Conservation (phyloP, 805 yeast species). For the Yamadazyma ubonensis region DNA sequence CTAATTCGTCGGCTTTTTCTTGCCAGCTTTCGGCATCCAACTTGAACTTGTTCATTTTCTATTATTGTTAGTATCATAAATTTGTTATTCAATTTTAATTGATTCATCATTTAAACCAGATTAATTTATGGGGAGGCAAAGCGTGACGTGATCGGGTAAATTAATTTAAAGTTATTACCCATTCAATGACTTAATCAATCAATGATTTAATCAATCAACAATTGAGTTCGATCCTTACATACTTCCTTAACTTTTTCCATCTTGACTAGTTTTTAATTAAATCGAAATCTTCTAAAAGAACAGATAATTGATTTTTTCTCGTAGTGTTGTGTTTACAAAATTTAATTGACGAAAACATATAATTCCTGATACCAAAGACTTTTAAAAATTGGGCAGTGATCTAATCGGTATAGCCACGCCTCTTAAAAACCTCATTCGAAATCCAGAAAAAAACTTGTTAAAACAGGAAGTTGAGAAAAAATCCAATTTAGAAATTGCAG, state of each 20-base stretch:
- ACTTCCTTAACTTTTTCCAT: slow-evolving; percentile 65
- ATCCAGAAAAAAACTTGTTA: no score
- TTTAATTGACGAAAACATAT: slow-evolving; percentile 11
- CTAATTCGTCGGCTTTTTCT: slow-evolving; percentile 89
- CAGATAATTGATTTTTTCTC: slow-evolving; percentile 7
- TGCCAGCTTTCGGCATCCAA: slow-evolving; percentile 97
- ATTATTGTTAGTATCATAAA: slow-evolving; percentile 12
- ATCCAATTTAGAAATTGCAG: slow-evolving; percentile 10
- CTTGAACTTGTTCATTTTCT: slow-evolving; percentile 88
- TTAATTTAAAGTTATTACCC: background rate
- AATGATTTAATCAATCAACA: background rate
- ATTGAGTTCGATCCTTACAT: slow-evolving; percentile 24
- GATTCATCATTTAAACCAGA: background rate
- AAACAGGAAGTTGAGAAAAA: no score
- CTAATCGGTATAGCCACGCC: no score
- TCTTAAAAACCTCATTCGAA: no score
- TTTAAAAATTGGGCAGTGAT: background rate
- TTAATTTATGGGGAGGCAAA: background rate
- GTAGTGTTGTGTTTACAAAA: slow-evolving; percentile 10
- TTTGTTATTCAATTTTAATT: background rate
- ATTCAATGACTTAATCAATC: slow-evolving; percentile 1
- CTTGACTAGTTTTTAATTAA: slow-evolving; percentile 2
- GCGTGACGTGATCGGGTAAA: background rate
- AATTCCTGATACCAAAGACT: slow-evolving; percentile 10
- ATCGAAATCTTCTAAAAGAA: slow-evolving; percentile 8